Evolutionary conservation across 768 basidiomycete genomes (phyloP), one percentile per base, ranked within the genome.

Genomic region (Xanthoconium stramineum): DNA sequence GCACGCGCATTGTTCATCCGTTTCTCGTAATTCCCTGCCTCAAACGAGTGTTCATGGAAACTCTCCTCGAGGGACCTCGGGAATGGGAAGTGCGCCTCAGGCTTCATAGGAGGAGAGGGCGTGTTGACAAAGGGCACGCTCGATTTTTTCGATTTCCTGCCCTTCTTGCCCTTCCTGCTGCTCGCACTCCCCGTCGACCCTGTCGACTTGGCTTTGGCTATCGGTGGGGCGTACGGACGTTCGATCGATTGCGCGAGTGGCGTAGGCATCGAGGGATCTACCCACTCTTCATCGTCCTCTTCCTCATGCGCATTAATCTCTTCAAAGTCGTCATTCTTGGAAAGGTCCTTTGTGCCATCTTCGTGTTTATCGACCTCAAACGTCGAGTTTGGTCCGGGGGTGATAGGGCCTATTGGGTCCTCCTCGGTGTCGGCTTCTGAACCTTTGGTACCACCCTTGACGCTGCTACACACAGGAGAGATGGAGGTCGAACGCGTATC

Each of bases 1-100:
- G 85, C 90, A 40, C 86, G 80, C 29, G 84, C 80, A 4, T 80
- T 84, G 65, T 88, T 85, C 88, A 91, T 88, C 73, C 86, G 76
- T 55, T 65, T 72, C 57, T 69, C 71, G 72, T 76, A 59, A 73
- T 64, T 35, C 69, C 67, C 64, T 24, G 38, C 35, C 54, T 68
- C 64, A 38, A 66, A 57, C 19, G 47, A 29, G 29, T 37, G 56
- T 39, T 69, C 68, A 49, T 67, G 59, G 67, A 74, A 52, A 69
- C 76, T 63, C 69, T 71, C 70, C 47, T 69, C 71, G 20, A 73
- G 73, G 17, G 83, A 76, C 39, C 82, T 80, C 36, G 87, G 88
- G 72, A 89, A 89, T 37, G 86, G 84, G 52, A 80, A 86, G 66
- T 84, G 80, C 51, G 74, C 74, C 44, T 70, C 56, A 6, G 60